A percentile compares a stretch with the other conserved stretches of the same genome.
Conservation (phyloP, 768 basidiomycete genomes). For the Pisolithus microcarpus region DNA sequence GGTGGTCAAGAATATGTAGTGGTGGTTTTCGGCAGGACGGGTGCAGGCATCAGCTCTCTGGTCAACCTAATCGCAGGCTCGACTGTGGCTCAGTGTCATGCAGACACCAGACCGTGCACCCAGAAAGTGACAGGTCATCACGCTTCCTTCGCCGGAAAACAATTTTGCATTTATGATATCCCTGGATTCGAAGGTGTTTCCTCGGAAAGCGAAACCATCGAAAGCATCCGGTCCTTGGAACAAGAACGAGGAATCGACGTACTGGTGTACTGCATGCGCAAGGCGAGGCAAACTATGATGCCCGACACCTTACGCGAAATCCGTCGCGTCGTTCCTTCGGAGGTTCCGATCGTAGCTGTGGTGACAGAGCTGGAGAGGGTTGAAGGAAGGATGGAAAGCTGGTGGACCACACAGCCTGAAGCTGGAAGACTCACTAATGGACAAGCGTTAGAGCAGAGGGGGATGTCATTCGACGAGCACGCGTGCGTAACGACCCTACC, state of each 20-base stretch:
- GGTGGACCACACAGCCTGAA: conserved; percentile 9
- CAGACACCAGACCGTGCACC: conserved; percentile 14
- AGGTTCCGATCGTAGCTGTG: conserved; percentile 17
- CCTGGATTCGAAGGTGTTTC: conserved; percentile 7
- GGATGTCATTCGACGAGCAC: conserved; percentile 24
- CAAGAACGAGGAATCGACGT: conserved; percentile 1
- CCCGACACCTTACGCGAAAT: neutral
- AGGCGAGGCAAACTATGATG: neutral
- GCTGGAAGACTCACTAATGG: conserved; percentile 15
- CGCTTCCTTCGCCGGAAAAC: conserved; percentile 12
- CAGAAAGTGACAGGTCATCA: conserved; percentile 9
- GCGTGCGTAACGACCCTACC: conserved; percentile 38
- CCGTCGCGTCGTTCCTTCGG: neutral
- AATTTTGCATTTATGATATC: conserved; percentile 17
- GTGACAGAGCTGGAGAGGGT: conserved; percentile 22
- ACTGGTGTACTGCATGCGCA: conserved; percentile 1
- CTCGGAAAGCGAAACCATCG: neutral
- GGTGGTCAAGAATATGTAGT: conserved; percentile 2
- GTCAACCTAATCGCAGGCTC: conserved; percentile 25
- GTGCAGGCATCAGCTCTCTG: conserved; percentile 23
- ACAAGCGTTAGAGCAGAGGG: conserved; percentile 14
- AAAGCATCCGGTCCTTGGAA: neutral
- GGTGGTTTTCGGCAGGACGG: conserved; percentile 20
- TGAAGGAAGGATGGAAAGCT: conserved; percentile 11
- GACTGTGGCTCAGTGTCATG: conserved; percentile 14